Percentiles rank a stretch among this genome's conserved stretches.
Evolutionary conservation across 169 alveolate species (phyloP).

Genomic region (Besnoitia besnoiti): DNA sequence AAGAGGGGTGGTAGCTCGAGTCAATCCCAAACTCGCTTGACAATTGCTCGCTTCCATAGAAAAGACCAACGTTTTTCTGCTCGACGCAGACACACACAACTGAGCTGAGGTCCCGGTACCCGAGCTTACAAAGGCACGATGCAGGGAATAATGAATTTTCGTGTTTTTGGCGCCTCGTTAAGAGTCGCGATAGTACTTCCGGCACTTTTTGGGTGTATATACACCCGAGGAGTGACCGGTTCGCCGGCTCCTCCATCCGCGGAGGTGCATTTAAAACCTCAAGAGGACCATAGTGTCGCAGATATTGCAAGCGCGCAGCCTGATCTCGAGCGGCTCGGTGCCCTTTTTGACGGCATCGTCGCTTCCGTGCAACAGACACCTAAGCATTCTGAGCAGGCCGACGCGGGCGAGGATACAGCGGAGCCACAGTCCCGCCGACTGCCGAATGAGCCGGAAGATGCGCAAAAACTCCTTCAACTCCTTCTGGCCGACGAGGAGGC

Average conservation of each 20-base stretch:
- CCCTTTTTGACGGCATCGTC: not conserved
- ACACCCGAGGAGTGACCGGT: too few relatives aligned
- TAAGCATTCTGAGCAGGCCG: not conserved
- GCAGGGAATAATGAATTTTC: too few relatives aligned
- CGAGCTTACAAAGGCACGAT: too few relatives aligned
- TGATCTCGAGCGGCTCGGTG: not conserved
- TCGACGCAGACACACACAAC: too few relatives aligned
- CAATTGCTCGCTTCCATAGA: too few relatives aligned
- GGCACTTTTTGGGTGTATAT: not conserved
- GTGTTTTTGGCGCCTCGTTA: not conserved
- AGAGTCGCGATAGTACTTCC: too few relatives aligned
- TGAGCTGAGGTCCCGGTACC: too few relatives aligned
- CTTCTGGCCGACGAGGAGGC: conserved; percentile 48
- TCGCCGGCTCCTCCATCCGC: not conserved
- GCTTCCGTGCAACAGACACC: too few relatives aligned
- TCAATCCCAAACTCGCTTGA: too few relatives aligned
- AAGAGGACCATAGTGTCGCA: not conserved
- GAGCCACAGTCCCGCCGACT: not conserved
- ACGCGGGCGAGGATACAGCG: not conserved
- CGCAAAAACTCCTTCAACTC: conserved; percentile 38
- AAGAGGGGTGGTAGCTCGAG: too few relatives aligned
- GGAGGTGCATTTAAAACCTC: not conserved
- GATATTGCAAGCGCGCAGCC: not conserved
- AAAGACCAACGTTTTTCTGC: too few relatives aligned
- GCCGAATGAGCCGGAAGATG: conserved; percentile 46